These are phyloP conservation scores for Cladophialophora exuberans DNA, from an alignment of 2,329 filamentous ascomycete species.

Conservation along the genomic window DNA sequence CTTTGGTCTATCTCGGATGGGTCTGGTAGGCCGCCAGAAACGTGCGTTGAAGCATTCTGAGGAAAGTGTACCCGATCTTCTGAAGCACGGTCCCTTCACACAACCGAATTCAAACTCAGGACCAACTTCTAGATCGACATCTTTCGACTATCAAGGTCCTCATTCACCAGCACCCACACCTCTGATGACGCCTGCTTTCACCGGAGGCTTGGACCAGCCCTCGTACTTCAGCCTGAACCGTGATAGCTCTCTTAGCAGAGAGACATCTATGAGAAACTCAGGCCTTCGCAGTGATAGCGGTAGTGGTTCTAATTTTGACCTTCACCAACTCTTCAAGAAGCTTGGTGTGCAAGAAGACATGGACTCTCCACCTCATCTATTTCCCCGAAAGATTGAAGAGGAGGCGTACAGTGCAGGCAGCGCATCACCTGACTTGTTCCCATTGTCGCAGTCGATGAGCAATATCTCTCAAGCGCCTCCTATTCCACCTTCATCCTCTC, in stretches of 20 bases:
- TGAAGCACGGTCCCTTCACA: slow-evolving; percentile 90
- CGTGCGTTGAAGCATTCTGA: slow-evolving; percentile 76
- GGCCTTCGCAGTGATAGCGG: slow-evolving; percentile 89
- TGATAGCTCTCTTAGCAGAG: slow-evolving; percentile 60
- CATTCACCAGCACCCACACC: slow-evolving; percentile 85
- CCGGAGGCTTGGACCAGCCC: slow-evolving; percentile 72
- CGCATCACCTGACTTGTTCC: slow-evolving; percentile 75
- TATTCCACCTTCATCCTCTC: slow-evolving; percentile 54
- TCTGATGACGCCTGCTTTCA: slow-evolving; percentile 78
- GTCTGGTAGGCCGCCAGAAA: slow-evolving; percentile 93
- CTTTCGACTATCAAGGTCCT: slow-evolving; percentile 78
- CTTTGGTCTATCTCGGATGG: slow-evolving; percentile 96
- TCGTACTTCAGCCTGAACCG: slow-evolving; percentile 87
- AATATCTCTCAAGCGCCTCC: slow-evolving; percentile 43
- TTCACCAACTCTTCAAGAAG: slow-evolving; percentile 79
- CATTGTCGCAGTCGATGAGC: slow-evolving; percentile 64
- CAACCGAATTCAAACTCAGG: slow-evolving; percentile 76
- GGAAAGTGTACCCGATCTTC: slow-evolving; percentile 86
- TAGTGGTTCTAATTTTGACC: slow-evolving; percentile 71
- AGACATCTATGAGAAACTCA: slow-evolving; percentile 69
- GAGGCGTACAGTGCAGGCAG: slow-evolving; percentile 70
- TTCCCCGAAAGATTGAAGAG: slow-evolving; percentile 67
- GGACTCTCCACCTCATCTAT: slow-evolving; percentile 46
- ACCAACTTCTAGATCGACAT: slow-evolving; percentile 88
- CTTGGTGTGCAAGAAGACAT: slow-evolving; percentile 71